Base-by-base conservation (phyloP, 805 yeast genomes). In the Lipomyces sp. region DNA sequence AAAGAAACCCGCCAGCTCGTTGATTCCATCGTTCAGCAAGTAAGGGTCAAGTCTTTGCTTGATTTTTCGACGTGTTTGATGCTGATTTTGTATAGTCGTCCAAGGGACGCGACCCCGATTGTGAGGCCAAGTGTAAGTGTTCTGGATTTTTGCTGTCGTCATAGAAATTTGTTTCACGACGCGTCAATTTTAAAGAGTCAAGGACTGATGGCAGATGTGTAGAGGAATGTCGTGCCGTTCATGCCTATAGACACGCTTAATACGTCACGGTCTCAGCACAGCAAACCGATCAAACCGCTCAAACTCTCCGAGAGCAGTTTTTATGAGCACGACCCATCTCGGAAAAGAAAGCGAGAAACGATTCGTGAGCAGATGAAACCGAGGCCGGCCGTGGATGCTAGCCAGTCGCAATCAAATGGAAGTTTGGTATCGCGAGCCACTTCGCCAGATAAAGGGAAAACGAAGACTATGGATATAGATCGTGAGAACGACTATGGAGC, bases 41-140 rank as follows among this genome's bases (percentile, higher is more conserved):
- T 51, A 11, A 29, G 54, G 24, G 13, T n/a, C 34, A 29, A 34
- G 35, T 3, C 11, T 51, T 18, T 34, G 8, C 3, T 4, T 34
- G 8, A 7, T 4, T 8, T 29, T 8, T 11, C 34, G 34, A 29
- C 34, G 54, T 15, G 34, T 29, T 13, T 10, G 15, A 24, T 29
- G 32, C 34, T 13, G 54, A 51, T 29, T 51, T 37, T 51, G 35
- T 24, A 4, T 18, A 55, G 59, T 29, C 59, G 48, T 10, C 59
- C 59, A 13, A 55, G 29, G 15, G 59, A 55, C 59, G 59, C 59
- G 24, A 39, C 48, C 32, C 42, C 59, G 53, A 55, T 55, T 39
- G 11, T 29, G 42, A 55, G 59, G 18, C 59, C 59, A 33, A 55
- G 34, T 51, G 34, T 32, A 55, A 15, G 59, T 55, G 37, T 42